Base-by-base conservation (phyloP, 257 asterid species). In the Cordia subcordata region DNA sequence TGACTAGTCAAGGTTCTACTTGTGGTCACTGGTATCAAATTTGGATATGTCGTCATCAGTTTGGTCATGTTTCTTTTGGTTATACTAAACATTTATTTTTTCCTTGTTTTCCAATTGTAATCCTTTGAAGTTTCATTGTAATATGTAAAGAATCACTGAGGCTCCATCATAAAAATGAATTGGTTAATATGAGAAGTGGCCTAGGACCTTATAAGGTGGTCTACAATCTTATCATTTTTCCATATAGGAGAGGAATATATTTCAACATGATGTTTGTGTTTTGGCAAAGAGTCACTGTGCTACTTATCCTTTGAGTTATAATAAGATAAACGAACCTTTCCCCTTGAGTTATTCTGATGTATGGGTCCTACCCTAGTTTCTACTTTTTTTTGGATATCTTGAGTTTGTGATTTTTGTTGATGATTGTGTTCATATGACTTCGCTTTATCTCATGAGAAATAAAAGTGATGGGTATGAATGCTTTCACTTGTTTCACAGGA, bases 381-480 rank as follows among this genome's bases (percentile, higher is more conserved):
- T 0, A 32, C 5, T n/a, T 3, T 11, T 0, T 49, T n/a, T 14
- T 49, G 52, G 0, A 1, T 18, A 17, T 5, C 23, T 1, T 56
- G 63, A n/a, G 57, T 56, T 47, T 56, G 64, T 65, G 1, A 49
- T 16, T 4, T 65, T 65, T 49, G 40, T 57, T 2, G 62, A 64
- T 64, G 62, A 64, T 12, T 55, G 22, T 8, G 50, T 50, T 4
- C 22, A 39, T 0, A 63, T 51, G 53, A 53, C 68, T 8, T 63
- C 60, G 53, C 11, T 65, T 0, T 65, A 49, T 3, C 13, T 23
- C n/a, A 1, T 47, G 44, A 57, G 32, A n/a, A 20, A 42, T 14
- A 56, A 65, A n/a, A 0, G 13, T 56, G 53, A 65, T 5, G 64
- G 57, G 1, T 47, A 47, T 33, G 13, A 0, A n/a, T 8, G 4